phyloP scores from a whole-genome alignment of 2,329 filamentous ascomycete genomes.

The Mycocentrospora acerina region DNA sequence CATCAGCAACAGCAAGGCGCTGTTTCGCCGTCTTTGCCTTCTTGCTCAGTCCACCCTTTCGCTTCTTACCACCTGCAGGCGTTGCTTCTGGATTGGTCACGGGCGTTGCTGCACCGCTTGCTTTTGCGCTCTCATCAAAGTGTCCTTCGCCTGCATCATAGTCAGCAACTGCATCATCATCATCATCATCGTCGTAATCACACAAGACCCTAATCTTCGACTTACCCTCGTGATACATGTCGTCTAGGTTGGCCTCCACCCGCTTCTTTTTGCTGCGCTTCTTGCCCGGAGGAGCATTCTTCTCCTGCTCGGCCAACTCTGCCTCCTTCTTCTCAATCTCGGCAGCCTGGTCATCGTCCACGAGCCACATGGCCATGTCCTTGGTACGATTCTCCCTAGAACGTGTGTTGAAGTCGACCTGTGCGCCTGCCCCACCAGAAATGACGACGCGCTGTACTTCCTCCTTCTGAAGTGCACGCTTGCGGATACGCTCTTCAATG shows the following conservation, averaged over 20 bases:
- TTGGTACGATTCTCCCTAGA: conserved; percentile 90
- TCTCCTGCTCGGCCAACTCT: conserved; percentile 71
- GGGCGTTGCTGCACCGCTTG: conserved; percentile 83
- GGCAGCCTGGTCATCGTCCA: conserved; percentile 93
- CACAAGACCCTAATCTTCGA: background rate
- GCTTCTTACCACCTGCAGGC: conserved; percentile 54
- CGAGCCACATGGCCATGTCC: conserved; percentile 98
- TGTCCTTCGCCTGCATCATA: conserved; percentile 77
- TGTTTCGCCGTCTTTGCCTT: conserved; percentile 56
- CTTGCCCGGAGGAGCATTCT: conserved; percentile 42
- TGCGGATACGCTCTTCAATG: conserved; percentile 96
- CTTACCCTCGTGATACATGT: conserved; percentile 99
- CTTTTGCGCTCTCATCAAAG: conserved; percentile 87
- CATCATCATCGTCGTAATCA: conserved; percentile 24
- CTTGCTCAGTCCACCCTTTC: conserved; percentile 51
- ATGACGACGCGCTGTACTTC: conserved; percentile 98
- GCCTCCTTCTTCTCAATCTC: conserved; percentile 91
- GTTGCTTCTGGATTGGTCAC: conserved; percentile 51
- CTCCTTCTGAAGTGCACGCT: conserved; percentile 95
- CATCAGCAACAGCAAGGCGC: conserved; percentile 52
- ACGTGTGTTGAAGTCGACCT: conserved; percentile 95
- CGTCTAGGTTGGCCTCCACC: conserved; percentile 72
- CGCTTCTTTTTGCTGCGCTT: conserved; percentile 64
- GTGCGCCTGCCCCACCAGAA: conserved; percentile 76
- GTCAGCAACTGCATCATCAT: conserved; percentile 24